Conservation (phyloP, 83 land plant genomes). For the Larix sibirica region DNA sequence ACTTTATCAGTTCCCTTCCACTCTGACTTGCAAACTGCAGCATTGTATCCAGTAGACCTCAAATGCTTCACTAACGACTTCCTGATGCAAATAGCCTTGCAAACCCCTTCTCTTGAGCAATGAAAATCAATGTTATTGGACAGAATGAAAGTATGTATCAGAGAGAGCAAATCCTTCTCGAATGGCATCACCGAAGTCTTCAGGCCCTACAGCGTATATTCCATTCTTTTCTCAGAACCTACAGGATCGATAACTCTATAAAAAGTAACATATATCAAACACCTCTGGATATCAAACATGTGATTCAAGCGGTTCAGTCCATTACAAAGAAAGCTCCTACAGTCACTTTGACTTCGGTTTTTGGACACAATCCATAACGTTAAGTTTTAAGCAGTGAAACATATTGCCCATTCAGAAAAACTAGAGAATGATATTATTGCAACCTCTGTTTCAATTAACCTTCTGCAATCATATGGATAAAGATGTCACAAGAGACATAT, state of each 20-base stretch:
- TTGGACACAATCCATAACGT: too few species aligned
- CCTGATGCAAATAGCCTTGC: conserved; percentile 78
- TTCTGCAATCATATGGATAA: too few species aligned
- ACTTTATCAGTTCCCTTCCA: conserved; percentile 79
- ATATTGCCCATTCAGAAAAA: too few species aligned
- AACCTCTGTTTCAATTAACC: too few species aligned
- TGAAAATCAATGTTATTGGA: conserved; percentile 54
- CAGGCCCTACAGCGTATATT: conserved; percentile 33
- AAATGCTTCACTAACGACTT: conserved; percentile 65
- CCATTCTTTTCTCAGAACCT: background rate
- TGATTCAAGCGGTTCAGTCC: too few species aligned
- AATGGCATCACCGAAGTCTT: conserved; percentile 31
- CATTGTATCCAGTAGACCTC: conserved; percentile 69
- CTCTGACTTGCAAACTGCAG: conserved; percentile 71
- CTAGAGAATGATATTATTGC: too few species aligned
- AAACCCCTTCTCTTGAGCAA: conserved; percentile 31
- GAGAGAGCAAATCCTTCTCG: conserved; percentile 54
- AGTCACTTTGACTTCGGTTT: too few species aligned
- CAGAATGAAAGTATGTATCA: conserved; percentile 46
- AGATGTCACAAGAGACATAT: too few species aligned
- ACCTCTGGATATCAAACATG: too few species aligned
- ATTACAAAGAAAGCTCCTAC: too few species aligned
- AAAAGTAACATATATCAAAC: background rate
- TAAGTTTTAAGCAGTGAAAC: too few species aligned
- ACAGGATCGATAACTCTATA: background rate